Conservation (phyloP, 805 yeast species). For the Saturnispora sanitii region DNA sequence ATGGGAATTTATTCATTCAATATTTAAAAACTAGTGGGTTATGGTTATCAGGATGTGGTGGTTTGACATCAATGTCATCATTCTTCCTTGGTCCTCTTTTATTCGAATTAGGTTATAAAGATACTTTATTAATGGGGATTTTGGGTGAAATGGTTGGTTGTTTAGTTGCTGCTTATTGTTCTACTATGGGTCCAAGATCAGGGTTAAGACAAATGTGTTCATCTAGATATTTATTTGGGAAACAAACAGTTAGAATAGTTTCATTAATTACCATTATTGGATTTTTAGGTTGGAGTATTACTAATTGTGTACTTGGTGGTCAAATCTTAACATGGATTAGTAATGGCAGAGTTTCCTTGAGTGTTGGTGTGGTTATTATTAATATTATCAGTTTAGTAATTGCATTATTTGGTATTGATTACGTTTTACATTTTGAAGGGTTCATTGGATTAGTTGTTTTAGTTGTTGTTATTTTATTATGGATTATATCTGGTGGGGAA, state of each 20-base stretch:
- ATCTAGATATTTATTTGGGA: conserved; percentile 72
- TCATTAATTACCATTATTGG: conserved; percentile 66
- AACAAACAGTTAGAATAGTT: conserved; percentile 74
- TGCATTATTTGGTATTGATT: conserved; percentile 71
- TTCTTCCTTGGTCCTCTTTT: conserved; percentile 67
- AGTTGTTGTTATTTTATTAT: conserved; percentile 56
- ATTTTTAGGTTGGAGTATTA: conserved; percentile 87
- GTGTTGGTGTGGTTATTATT: conserved; percentile 67
- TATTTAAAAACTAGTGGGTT: conserved; percentile 49
- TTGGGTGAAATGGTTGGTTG: conserved; percentile 63
- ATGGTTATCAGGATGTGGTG: conserved; percentile 83
- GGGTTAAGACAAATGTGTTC: conserved; percentile 87
- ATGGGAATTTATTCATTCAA: conserved; percentile 10
- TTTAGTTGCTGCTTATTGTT: conserved; percentile 68
- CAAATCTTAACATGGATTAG: conserved; percentile 64
- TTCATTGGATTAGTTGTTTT: conserved; percentile 60
- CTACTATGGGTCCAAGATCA: conserved; percentile 82
- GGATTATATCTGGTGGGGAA: conserved; percentile 44
- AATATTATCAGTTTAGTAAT: conserved; percentile 53
- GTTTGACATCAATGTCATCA: conserved; percentile 82
- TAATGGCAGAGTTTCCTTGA: conserved; percentile 54
- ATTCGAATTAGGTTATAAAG: conserved; percentile 58
- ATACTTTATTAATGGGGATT: conserved; percentile 53
- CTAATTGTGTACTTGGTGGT: conserved; percentile 84
- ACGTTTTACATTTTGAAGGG: conserved; percentile 58